A percentile compares a stretch with the other conserved stretches of the same genome.
phyloP scores from a whole-genome alignment of 2,329 filamentous ascomycete genomes.

The Aspergillus unguis region DNA sequence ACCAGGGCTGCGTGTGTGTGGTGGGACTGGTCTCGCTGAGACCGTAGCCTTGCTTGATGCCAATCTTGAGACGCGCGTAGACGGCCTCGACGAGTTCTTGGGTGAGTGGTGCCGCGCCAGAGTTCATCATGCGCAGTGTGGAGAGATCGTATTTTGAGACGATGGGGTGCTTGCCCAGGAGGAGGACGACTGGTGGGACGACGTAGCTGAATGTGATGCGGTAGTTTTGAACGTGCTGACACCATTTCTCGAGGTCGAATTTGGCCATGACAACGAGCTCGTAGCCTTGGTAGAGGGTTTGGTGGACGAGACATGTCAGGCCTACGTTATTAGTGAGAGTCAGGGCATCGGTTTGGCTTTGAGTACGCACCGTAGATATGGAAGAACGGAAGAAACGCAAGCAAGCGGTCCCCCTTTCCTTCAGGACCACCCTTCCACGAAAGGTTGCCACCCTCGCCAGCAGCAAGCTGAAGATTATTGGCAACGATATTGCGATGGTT shows the following conservation, averaged over 20 bases:
- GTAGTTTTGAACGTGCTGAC: conserved; percentile 70
- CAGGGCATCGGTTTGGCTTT: background rate
- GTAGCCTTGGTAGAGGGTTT: conserved; percentile 63
- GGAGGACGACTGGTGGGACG: conserved; percentile 78
- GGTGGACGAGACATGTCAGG: conserved; percentile 69
- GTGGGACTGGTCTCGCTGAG: conserved; percentile 82
- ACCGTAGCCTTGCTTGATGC: conserved; percentile 90
- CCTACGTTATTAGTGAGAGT: conserved; percentile 40
- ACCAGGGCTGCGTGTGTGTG: conserved; percentile 69
- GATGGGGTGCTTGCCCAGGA: conserved; percentile 73
- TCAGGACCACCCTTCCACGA: conserved; percentile 57
- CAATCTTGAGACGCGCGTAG: conserved; percentile 69
- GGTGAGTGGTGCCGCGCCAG: conserved; percentile 80
- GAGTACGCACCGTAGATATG: conserved; percentile 72
- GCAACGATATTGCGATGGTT: conserved; percentile 78
- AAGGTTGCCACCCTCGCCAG: conserved; percentile 56
- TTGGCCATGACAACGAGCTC: conserved; percentile 69
- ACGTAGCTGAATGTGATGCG: conserved; percentile 75
- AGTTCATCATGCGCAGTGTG: conserved; percentile 78
- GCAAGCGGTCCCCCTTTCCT: conserved; percentile 65
- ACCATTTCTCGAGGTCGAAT: conserved; percentile 80
- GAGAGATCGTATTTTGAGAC: conserved; percentile 79
- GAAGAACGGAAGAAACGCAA: conserved; percentile 84
- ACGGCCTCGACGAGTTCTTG: conserved; percentile 73
- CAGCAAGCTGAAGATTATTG: conserved; percentile 60